A percentile compares a stretch with the other conserved stretches of the same genome.
These are phyloP conservation scores for Rhinocladiella mackenziei DNA, from an alignment of 2,329 filamentous ascomycete species.

Conservation along the genomic window DNA sequence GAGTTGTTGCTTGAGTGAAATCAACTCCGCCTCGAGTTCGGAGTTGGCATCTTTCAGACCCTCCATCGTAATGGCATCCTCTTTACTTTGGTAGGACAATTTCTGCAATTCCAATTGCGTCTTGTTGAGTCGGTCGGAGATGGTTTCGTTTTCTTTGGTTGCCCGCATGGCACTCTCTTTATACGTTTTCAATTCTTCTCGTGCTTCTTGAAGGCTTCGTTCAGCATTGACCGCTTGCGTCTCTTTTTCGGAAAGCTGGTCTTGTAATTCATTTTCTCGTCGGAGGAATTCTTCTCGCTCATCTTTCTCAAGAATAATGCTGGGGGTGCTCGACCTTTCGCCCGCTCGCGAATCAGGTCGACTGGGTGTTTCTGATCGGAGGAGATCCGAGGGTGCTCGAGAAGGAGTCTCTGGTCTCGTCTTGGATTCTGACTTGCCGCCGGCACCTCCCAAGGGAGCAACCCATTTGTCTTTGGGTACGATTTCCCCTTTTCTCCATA, in stretches of 20 bases:
- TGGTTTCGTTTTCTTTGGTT: constrained; percentile 83
- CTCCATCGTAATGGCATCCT: constrained; percentile 96
- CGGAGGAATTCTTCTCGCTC: constrained; percentile 94
- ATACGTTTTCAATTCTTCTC: constrained; percentile 78
- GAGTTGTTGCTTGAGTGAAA: constrained; percentile 89
- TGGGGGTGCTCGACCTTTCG: constrained; percentile 82
- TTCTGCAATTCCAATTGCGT: constrained; percentile 96
- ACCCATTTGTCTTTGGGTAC: constrained; percentile 91
- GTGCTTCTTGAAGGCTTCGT: constrained; percentile 73
- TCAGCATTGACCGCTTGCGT: constrained; percentile 73
- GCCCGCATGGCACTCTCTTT: constrained; percentile 81
- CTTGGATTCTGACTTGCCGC: constrained; percentile 44
- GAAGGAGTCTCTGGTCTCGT: constrained; percentile 57
- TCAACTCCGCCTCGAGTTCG: constrained; percentile 85
- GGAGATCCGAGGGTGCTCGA: constrained; percentile 50
- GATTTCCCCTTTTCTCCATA: constrained; percentile 82
- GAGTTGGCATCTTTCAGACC: constrained; percentile 91
- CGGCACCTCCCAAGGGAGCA: constrained; percentile 48
- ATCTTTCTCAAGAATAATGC: constrained; percentile 85
- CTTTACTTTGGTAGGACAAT: constrained; percentile 91
- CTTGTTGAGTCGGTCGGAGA: constrained; percentile 82
- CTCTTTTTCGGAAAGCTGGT: constrained; percentile 92
- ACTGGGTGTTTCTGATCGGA: constrained; percentile 47
- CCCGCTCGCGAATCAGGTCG: constrained; percentile 64
- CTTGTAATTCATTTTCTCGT: constrained; percentile 93